Conservation (phyloP, 108 stramenopile genomes). For the Skeletonema menzelii region DNA sequence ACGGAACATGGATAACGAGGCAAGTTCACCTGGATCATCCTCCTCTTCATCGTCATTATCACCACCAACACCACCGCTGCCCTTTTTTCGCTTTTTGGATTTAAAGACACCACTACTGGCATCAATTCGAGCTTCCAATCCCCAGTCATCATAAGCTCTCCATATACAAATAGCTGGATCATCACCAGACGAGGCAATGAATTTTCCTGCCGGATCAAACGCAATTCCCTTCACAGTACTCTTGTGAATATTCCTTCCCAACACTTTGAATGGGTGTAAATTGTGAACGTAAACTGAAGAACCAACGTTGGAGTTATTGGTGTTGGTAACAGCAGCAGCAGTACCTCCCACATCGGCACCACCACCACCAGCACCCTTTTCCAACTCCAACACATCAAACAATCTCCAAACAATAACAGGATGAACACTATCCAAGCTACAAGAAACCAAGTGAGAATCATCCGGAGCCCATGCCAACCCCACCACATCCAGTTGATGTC, state of each 20-base stretch:
- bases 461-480: constrained; percentile 92
- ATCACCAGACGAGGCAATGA: constrained; percentile 79
- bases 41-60: constrained; percentile 43
- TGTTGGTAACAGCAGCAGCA: background rate
- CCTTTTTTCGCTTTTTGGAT: constrained; percentile 37
- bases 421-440: constrained; percentile 82
- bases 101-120: constrained; percentile 73
- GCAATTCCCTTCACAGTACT: constrained; percentile 88
- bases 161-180: constrained; percentile 88
- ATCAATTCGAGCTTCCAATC: constrained; percentile 78
- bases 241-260: constrained; percentile 72
- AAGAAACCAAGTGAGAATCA: constrained; percentile 83
- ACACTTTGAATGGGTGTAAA: constrained; percentile 75
- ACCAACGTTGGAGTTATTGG: no score
- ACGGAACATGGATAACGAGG: constrained; percentile 77
- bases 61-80: background rate
- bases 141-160: constrained; percentile 90
- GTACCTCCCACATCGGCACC: background rate
- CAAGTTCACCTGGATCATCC: constrained; percentile 58
- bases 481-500: constrained; percentile 86
- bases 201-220: constrained; percentile 87
- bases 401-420: constrained; percentile 89
- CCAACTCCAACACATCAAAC: constrained; percentile 53
- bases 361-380: background rate
- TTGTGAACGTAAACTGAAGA: constrained; percentile 19